Conservation (phyloP, 306 rosid species). For the Nissolia schottii region DNA sequence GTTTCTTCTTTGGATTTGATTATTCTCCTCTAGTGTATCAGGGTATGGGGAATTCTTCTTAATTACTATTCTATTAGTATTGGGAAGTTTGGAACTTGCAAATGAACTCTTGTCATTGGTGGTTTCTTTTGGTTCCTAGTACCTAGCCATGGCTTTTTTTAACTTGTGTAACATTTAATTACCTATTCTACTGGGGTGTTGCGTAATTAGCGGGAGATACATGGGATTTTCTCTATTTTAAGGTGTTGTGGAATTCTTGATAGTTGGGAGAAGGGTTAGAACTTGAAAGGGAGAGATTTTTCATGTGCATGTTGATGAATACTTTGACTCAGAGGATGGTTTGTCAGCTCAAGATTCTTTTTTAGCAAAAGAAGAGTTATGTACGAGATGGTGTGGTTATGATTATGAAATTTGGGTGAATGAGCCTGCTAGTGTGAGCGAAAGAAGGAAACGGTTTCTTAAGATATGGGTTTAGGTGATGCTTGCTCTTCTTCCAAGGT, state of each 20-base stretch:
- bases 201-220: conserved; percentile 39
- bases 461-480: conserved; percentile 42
- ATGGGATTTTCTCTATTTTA: conserved; percentile 31
- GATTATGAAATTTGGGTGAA: conserved; percentile 52
- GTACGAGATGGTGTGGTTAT: conserved; percentile 5
- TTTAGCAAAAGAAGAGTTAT: conserved; percentile 26
- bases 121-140: conserved; percentile 44
- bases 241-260: conserved; percentile 20
- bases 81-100: conserved; percentile 40
- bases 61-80: conserved; percentile 12
- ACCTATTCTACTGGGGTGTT: conserved; percentile 29
- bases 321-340: conserved; percentile 61
- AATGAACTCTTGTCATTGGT: conserved; percentile 29
- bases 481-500: conserved; percentile 20
- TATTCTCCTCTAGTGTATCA: conserved; percentile 25
- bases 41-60: conserved; percentile 28
- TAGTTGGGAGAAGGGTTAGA: conserved; percentile 20
- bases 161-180: conserved; percentile 20
- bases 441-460: conserved; percentile 53
- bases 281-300: conserved; percentile 23
- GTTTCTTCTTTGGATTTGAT: conserved; percentile 42
- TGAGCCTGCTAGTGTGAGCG: conserved; percentile 57
- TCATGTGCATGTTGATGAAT: conserved; percentile 50
- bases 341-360: conserved; percentile 40
- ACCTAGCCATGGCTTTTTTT: conserved; percentile 30